Base-by-base conservation (phyloP, 1,284 basidiomycete genomes). In the Ustilago sp. region DNA sequence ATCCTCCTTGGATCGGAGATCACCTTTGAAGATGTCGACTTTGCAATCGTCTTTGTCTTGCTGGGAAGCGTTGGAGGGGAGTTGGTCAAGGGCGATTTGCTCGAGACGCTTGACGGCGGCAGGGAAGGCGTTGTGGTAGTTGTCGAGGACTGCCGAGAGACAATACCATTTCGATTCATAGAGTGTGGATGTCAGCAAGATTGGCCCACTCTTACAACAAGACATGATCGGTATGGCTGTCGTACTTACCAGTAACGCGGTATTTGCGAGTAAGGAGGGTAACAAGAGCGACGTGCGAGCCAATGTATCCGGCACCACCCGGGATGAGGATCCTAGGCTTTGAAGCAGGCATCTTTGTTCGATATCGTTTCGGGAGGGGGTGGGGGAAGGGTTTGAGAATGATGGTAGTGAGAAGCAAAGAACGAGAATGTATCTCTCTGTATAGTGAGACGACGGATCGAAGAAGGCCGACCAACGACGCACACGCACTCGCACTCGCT, bases 261-360 rank as follows among this genome's bases (percentile, higher is more conserved):
- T 93, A 98, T 76, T 91, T 90, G 70, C 93, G 90, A 23, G 95
- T 95, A 82, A 93, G 90, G 80, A 96, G 92, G 38, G 97, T 89
- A 59, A 91, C 89, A 79, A 93, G 92, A 75, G 95, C 91, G 83
- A 97, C 92, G 87, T 98, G 95, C 50, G 94, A 95, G 83, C 94
- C 95, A 92, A 88, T 69, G 83, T 85, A 86, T 52, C 84, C 84
- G 56, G 83, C 83, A 41, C 83, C 84, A 45, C 84, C 84, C 55
- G 84, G 83, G 58, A 85, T 84, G 75, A 85, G 72, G 59, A 85
- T 78, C 32, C 83, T 77, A 35, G 81, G 74, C 70, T 82, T 85
- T 23, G 63, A 57, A n/a, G 74, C 68, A 54, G 61, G 53, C 74
- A 77, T 77, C 6, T 61, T 69, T 38, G 9, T n/a, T 11, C 11